Base-by-base conservation (phyloP, 2,329 filamentous ascomycete species). In the Sordariomycetes sp. region DNA sequence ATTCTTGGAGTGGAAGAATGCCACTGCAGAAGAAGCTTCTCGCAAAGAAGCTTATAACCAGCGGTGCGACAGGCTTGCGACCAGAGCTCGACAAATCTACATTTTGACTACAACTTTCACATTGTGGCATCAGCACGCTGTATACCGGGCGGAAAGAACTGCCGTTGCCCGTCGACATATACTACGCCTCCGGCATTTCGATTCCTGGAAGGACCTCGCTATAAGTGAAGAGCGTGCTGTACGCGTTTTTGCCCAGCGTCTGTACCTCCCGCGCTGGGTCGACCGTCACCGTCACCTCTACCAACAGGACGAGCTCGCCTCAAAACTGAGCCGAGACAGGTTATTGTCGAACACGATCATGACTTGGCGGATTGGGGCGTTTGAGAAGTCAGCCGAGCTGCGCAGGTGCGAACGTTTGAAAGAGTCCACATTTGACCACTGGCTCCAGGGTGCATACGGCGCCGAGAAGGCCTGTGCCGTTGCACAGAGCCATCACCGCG, bases 121-220 rank as follows among this genome's bases (percentile, higher is more conserved):
- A 11, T n/a, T 60, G 62, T 95, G 90, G 90, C 80, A 81, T 12
- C 79, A 80, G 58, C 76, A 79, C 55, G 79, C 88, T 12, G 79
- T 77, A 6, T 83, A 88, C 16, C 82, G 89, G 65, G 75, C 84
- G 18, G 79, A 83, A 61, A 80, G 82, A 48, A 89, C 88, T 3
- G 82, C 80, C 4, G 77, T 83, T 50, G 89, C 88, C 22, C 79
- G 87, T 61, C 77, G 83, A 61, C 87, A 90, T 67, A 83, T 92
- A 60, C 72, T 94, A 58, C 78, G 86, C 58, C 82, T 74, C 59
- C 73, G 74, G 12, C 61, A 66, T 50, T 66, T 66, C 53, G 61
- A 63, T 50, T 56, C 60, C 14, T 66, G 64, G 64, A 62, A 60
- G 8, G 53, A 61, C 6, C 51, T 62, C 34, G 61, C 63, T n/a